These are phyloP conservation scores for Linanthus parryae DNA, from an alignment of 148 eudicot species.

Conservation along the genomic window DNA sequence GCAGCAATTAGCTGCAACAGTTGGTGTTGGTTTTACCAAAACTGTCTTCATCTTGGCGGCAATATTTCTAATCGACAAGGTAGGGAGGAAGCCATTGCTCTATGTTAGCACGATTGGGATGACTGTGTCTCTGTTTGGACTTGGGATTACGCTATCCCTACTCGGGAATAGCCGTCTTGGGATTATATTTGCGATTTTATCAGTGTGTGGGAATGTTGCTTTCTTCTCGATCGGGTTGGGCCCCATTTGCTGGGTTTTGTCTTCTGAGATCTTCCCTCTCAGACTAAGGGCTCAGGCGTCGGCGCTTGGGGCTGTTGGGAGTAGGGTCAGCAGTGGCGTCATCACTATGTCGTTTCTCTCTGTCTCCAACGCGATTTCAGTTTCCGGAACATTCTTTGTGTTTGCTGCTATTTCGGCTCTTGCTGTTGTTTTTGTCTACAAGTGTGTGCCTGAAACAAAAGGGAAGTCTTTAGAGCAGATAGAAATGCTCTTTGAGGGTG, in stretches of 20 bases:
- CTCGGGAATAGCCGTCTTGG: constrained; percentile 39
- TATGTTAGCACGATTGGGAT: constrained; percentile 84
- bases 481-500: constrained; percentile 51
- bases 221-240: constrained; percentile 92
- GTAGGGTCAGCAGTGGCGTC: constrained; percentile 74
- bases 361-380: constrained; percentile 42
- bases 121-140: constrained; percentile 55
- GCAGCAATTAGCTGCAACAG: constrained; percentile 59
- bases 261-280: constrained; percentile 80
- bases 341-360: constrained; percentile 81
- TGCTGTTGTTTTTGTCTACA: constrained; percentile 57
- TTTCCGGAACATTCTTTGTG: constrained; percentile 66
- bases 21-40: constrained; percentile 78
- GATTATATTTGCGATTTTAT: constrained; percentile 43
- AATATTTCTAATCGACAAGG: constrained; percentile 56
- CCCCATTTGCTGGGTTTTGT: constrained; percentile 79
- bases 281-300: constrained; percentile 88
- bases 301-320: constrained; percentile 75
- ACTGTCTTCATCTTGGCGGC: constrained; percentile 63
- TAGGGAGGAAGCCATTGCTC: constrained; percentile 79
- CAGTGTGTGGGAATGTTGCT: constrained; percentile 77
- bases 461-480: constrained; percentile 85
- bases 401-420: constrained; percentile 61
- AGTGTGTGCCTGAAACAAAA: constrained; percentile 75
- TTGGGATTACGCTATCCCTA: constrained; percentile 51